A percentile compares a stretch with the other conserved stretches of the same genome.
Evolutionary conservation across 148 eudicot species (phyloP).

Genomic region (Dysphania ambrosioides): DNA sequence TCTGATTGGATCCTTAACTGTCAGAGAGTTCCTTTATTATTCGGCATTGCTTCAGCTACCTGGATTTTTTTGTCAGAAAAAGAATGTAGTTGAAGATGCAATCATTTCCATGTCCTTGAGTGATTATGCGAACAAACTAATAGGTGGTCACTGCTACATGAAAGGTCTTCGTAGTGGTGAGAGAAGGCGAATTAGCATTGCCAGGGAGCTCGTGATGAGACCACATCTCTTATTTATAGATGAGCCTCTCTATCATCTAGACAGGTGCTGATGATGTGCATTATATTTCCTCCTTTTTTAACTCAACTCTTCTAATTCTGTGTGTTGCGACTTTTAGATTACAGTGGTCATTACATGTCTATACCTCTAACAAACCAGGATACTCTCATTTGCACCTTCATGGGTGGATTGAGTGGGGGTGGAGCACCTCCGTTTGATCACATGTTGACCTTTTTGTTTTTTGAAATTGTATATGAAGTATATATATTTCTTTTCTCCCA

Average conservation of each 20-base stretch:
- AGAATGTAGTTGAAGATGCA: conserved; percentile 87
- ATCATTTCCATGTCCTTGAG: conserved; percentile 86
- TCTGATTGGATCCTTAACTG: conserved; percentile 87
- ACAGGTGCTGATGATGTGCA: conserved; percentile 55
- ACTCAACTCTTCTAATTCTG: not conserved
- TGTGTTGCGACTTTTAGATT: not conserved
- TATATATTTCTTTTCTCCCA: too few species aligned
- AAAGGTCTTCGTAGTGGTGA: conserved; percentile 95
- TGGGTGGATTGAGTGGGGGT: too few species aligned
- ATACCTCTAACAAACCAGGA: too few species aligned
- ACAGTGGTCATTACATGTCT: not conserved
- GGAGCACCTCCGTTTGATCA: too few species aligned
- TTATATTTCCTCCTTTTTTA: not conserved
- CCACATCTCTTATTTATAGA: conserved; percentile 85
- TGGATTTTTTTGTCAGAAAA: conserved; percentile 75
- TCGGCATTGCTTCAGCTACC: conserved; percentile 96
- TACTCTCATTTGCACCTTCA: too few species aligned
- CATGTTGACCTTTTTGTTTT: too few species aligned
- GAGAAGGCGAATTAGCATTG: conserved; percentile 91
- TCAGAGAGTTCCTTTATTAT: conserved; percentile 92
- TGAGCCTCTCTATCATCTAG: conserved; percentile 97
- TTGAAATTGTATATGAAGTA: too few species aligned
- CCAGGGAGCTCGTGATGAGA: conserved; percentile 95
- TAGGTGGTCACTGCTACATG: conserved; percentile 95
- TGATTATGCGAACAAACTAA: conserved; percentile 86